phyloP scores from a whole-genome alignment of 2,329 filamentous ascomycete genomes.

The Penicillium sp. region DNA sequence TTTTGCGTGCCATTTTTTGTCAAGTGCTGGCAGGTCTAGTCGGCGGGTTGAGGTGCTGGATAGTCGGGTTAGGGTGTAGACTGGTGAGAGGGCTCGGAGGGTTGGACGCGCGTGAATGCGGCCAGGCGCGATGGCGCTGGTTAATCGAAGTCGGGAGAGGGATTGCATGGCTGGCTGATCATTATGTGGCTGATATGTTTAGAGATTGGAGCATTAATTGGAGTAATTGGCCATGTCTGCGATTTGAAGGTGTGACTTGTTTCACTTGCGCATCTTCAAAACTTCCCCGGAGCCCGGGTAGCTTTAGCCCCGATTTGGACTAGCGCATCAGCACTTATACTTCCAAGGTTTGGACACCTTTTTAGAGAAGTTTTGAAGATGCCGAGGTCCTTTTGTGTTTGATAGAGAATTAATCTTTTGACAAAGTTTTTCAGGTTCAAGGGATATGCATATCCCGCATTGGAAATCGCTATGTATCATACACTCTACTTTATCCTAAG shows the following conservation, averaged over 20 bases:
- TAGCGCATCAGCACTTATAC: conserved; percentile 17
- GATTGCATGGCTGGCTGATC: conserved; percentile 28
- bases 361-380: not conserved
- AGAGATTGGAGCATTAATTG: not conserved
- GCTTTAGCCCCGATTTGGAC: conserved; percentile 21
- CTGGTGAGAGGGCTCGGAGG: conserved; percentile 15
- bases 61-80: conserved; percentile 22
- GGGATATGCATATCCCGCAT: not conserved
- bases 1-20: conserved; percentile 56
- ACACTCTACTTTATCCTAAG: not conserved
- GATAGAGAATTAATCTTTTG: not conserved
- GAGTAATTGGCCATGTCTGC: conserved; percentile 2
- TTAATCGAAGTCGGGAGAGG: conserved; percentile 31
- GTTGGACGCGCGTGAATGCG: conserved; percentile 18
- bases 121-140: conserved; percentile 20
- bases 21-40: conserved; percentile 49
- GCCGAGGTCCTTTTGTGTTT: not conserved
- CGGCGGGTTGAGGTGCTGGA: conserved; percentile 29
- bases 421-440: not conserved
- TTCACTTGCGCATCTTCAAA: conserved; percentile 14
- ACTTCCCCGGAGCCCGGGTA: conserved; percentile 22
- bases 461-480: not conserved
- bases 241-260: not conserved
- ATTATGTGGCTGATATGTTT: conserved; percentile 16
- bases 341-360: not conserved